Evolutionary conservation across 208 protist species (phyloP), one percentile per base, ranked within the genome.

Genomic region (Borovskyia barvae): DNA sequence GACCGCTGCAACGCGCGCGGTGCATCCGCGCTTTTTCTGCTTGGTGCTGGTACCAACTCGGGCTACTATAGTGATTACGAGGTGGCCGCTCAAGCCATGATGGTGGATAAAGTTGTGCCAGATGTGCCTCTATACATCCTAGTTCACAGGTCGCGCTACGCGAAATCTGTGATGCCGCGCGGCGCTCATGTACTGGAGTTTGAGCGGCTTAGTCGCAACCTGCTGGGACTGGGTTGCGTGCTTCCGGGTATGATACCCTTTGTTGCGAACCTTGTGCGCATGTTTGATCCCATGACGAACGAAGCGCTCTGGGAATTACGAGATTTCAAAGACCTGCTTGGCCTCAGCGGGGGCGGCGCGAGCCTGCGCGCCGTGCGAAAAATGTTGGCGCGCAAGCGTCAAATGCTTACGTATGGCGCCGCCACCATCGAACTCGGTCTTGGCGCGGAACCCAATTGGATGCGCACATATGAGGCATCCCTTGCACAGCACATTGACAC

Each of bases 51-150:
- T 15, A 59, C 53, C 17, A 77, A 77, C 52, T 66, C 71, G 14
- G 57, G 61, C 51, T 77, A 77, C 20, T 77, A 72, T 54, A 57
- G 50, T 49, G 71, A 77, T 59, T 72, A 77, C 53, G 65, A 72
- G 15, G 15, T 56, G 32, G 57, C 71, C 25, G 46, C 55, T 20
- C 71, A 77, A 47, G 46, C 65, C 19, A 63, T 66, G 55, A 58
- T 53, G 15, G 52, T 59, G 22, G 26, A 26, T 22, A 26, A 45
- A 9, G 54, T 63, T 42, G 42, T 77, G 9, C 71, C 64, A 12
- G 45, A 64, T 19, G 50, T 72, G 20, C 65, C 65, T 17, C 58
- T 77, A 4, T 68, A 64, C 63, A 58, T 77, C 0, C 47, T 72
- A 11, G 53, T 77, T 29, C 71, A 72, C 53, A 63, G 71, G n/a